Evolutionary conservation across 371 early-diverging fungal species (phyloP), one percentile per base, ranked within the genome.

Genomic region (Mucor circinelloides): DNA sequence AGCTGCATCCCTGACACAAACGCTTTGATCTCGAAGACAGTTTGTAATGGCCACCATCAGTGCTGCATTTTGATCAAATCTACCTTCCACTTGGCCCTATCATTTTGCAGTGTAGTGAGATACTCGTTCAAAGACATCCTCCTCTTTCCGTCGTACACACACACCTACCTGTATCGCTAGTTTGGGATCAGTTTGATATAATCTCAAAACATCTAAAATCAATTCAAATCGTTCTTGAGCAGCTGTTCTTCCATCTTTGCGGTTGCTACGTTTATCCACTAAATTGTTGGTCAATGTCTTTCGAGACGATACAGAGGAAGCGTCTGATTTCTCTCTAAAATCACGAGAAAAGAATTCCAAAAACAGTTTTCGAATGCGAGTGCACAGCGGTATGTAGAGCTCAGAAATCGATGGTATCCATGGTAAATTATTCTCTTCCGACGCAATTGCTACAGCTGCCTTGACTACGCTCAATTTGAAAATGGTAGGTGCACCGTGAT

Each of bases 381-480:
- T 70, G 13, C 90, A 90, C 25, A 94, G 63, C 7, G 86, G 80
- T 0, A 82, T 72, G 66, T 90, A 87, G 12, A 93, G 75, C 6
- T 66, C 69, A 10, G 89, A 83, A 2, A 91, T 79, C 3, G 83
- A 71, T 4, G 90, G 89, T 52, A 89, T 87, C 90, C 89, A 90
- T 4, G 89, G 85, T 15, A 90, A 68, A 30, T 74, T 65, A 28
- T 74, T 81, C 63, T 85, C 86, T 70, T 92, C 91, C 2, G 81
- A 83, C 13, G 89, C 90, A 58, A 94, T 80, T 13, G 78, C 81
- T 55, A 85, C 85, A 38, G 89, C 90, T 27, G 87, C 86, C 57
- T 87, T 90, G 10, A 91, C 90, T 19, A 92, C 72, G 5, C 91
- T 87, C 13, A 91, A 75, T 60, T 86, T 87, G 68, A 88, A 92